These are phyloP conservation scores for Trichoderma semiorbis DNA, from an alignment of 2,329 filamentous ascomycete genomes.

Conservation along the genomic window DNA sequence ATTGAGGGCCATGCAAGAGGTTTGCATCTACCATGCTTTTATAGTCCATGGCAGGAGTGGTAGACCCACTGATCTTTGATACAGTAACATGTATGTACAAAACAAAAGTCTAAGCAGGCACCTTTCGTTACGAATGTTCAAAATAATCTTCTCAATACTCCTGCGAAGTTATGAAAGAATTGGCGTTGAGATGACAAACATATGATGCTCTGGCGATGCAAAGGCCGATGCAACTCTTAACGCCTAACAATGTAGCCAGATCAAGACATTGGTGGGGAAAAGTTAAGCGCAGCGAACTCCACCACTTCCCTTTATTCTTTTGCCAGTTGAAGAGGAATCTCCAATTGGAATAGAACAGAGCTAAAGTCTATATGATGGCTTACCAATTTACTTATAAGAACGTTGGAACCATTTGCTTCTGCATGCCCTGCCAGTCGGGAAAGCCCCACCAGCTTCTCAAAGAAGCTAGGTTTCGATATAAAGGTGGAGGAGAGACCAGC, in stretches of 20 bases:
- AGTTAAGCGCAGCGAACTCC: background rate
- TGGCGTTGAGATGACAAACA: background rate
- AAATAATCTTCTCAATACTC: background rate
- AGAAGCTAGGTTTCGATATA: background rate
- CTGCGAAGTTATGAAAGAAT: background rate
- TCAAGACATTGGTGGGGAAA: background rate
- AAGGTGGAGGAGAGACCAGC: background rate
- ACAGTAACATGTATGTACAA: background rate
- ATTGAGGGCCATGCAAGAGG: background rate
- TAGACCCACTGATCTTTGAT: background rate
- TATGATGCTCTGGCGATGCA: background rate
- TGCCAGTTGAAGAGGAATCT: background rate
- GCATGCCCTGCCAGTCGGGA: background rate
- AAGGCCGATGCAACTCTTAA: background rate
- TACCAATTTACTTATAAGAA: background rate
- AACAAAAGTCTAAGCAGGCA: background rate
- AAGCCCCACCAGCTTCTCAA: constrained; percentile 1
- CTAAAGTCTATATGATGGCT: too few relatives aligned
- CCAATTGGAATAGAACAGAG: background rate
- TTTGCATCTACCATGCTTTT: background rate
- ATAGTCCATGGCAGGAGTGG: background rate
- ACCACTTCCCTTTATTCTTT: background rate
- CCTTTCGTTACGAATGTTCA: background rate
- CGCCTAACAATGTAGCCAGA: background rate
- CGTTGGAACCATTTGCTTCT: background rate